Conservation (phyloP, 495 filamentous ascomycete genomes). For the Penicillium lividum region DNA sequence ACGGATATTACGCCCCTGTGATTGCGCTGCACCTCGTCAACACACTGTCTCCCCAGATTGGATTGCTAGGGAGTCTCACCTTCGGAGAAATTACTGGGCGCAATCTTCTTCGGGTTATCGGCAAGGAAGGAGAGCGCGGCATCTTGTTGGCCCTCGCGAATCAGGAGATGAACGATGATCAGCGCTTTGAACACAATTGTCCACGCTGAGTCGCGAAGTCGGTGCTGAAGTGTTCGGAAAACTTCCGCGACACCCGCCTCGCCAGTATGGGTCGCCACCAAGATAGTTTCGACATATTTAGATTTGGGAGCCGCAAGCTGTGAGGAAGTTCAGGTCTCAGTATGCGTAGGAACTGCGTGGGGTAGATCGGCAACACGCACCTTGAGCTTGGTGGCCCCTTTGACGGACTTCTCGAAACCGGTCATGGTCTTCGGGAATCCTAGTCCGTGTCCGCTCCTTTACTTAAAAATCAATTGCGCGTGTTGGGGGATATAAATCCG, state of each 20-base stretch:
- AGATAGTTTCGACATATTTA: conserved; percentile 98
- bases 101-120: conserved; percentile 78
- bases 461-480: conserved; percentile 5
- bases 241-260: conserved; percentile 96
- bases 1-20: conserved; percentile 91
- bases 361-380: conserved; percentile 44
- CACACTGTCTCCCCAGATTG: background rate
- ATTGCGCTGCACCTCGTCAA: conserved; percentile 62
- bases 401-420: conserved; percentile 90
- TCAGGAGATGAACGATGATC: conserved; percentile 96
- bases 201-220: conserved; percentile 95
- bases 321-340: conserved; percentile 12
- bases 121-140: conserved; percentile 84
- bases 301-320: conserved; percentile 96
- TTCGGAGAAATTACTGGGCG: conserved; percentile 89
- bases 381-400: conserved; percentile 94
- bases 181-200: conserved; percentile 94
- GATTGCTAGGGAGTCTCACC: conserved; percentile 54
- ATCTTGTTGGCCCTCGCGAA: conserved; percentile 89
- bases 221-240: conserved; percentile 84
- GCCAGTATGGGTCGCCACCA: conserved; percentile 91
- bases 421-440: conserved; percentile 56
- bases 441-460: conserved; percentile 12
- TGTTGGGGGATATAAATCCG: background rate
- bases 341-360: background rate